Conservation (phyloP, 305 asterid species). For the Fraxinus xanthoxyloides region DNA sequence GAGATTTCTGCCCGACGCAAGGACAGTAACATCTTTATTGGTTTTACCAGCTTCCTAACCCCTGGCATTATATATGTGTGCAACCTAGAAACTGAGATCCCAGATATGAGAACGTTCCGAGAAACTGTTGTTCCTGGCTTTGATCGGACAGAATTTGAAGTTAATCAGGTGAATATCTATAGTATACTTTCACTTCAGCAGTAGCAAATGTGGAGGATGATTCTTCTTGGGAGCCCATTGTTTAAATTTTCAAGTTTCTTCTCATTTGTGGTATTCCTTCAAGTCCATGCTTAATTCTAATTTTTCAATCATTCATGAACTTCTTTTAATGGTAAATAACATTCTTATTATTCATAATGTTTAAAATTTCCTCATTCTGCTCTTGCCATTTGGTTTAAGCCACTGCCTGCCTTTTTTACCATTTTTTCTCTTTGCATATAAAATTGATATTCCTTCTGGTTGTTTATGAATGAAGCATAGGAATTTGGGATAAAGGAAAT, state of each 20-base stretch:
- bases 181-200: not conserved
- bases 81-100: constrained; percentile 37
- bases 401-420: not conserved
- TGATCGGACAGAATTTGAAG: constrained; percentile 52
- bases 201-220: not conserved
- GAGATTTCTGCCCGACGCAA: constrained; percentile 53
- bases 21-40: constrained; percentile 44
- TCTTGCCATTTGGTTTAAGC: not conserved
- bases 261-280: not conserved
- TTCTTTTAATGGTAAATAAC: not conserved
- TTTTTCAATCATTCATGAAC: not conserved
- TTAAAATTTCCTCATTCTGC: not conserved
- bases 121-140: constrained; percentile 67
- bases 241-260: not conserved
- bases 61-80: constrained; percentile 64
- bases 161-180: constrained; percentile 38
- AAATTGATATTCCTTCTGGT: not conserved
- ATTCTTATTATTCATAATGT: not conserved
- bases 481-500: not conserved
- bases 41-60: constrained; percentile 66
- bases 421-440: not conserved
- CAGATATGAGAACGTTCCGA: constrained; percentile 48
- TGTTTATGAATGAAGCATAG: not conserved
- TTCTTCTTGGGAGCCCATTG: not conserved
- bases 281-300: not conserved